Evolutionary conservation across 2,329 filamentous ascomycete species (phyloP), one percentile per base, ranked within the genome.

Genomic region (Rhynchosporium agropyri): DNA sequence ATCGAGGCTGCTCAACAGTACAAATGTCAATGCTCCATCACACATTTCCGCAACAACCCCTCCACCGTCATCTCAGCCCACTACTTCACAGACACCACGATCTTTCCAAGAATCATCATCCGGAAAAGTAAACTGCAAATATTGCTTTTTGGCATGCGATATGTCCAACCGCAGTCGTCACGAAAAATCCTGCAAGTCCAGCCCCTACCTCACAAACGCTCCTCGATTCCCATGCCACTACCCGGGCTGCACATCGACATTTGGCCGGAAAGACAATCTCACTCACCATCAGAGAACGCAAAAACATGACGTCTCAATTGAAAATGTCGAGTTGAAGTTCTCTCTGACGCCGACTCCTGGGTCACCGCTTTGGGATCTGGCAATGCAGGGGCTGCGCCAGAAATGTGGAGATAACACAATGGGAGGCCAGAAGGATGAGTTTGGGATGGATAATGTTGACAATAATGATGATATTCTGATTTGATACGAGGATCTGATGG

Each of bases 101-200:
- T 51, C 49, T 13, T 15, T 13, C 15, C 31, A 51, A 51, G 10
- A 29, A 9, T 5, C 33, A 2, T 20, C 29, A 9, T 29, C 29
- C 6, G 15, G 49, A 5, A 51, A 51, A 20, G 49, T 31, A 36
- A 15, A 36, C 20, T 51, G 49, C 29, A 51, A 29, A 36, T n/a
- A 51, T 38, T 51, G 49, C 29, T 9, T 4, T 4, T n/a, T 20
- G 15, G 36, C 29, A 38, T 51, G 49, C 49, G 49, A 38, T 29
- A 51, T 33, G 29, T 51, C 49, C 5, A 51, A 51, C 5, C 49
- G 49, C 29, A 51, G 49, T 31, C 49, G 49, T 13, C 49, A 51
- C 29, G 49, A 51, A 15, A 51, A 9, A 38, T 9, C 1, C 7
- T 51, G 49, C 49, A 51, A 51, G 33, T 29, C n/a, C 3, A 51